phyloP scores from a whole-genome alignment of 352 stramenopile species.

The Globisporangium alternatum region DNA sequence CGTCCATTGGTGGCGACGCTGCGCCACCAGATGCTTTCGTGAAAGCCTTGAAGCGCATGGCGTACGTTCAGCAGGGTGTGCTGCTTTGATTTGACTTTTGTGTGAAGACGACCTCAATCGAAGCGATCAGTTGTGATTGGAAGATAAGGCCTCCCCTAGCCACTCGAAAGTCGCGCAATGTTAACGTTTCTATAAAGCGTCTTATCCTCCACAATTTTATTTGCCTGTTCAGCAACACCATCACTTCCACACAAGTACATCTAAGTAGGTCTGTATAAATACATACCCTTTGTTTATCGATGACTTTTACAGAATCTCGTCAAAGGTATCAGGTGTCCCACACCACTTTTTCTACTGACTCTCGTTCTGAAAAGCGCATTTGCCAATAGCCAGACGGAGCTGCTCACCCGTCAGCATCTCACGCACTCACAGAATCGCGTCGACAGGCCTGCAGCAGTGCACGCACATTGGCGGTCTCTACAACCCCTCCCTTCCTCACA shows the following conservation, averaged over 20 bases:
- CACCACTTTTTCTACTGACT: constrained; percentile 6
- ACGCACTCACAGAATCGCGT: background rate
- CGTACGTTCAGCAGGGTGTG: background rate
- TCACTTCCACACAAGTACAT: background rate
- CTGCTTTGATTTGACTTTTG: background rate
- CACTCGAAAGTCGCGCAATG: background rate
- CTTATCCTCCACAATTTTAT: background rate
- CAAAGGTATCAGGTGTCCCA: background rate
- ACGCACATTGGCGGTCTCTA: too few relatives aligned
- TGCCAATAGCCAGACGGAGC: background rate
- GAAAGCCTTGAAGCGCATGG: background rate
- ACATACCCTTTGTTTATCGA: background rate
- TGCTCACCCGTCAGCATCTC: background rate
- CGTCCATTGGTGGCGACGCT: too few relatives aligned
- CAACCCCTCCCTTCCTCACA: background rate
- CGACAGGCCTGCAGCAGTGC: background rate
- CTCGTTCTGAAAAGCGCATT: background rate
- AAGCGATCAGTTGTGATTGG: too few relatives aligned
- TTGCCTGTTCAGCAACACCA: background rate
- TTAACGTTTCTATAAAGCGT: background rate
- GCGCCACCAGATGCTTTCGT: background rate
- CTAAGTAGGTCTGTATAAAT: background rate
- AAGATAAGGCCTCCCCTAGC: background rate
- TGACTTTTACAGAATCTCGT: too few relatives aligned
- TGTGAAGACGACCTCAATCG: too few relatives aligned